Percentiles rank a stretch among this genome's conserved stretches.
Conservation (phyloP, 257 asterid species). For the Przewalskia tangutica region DNA sequence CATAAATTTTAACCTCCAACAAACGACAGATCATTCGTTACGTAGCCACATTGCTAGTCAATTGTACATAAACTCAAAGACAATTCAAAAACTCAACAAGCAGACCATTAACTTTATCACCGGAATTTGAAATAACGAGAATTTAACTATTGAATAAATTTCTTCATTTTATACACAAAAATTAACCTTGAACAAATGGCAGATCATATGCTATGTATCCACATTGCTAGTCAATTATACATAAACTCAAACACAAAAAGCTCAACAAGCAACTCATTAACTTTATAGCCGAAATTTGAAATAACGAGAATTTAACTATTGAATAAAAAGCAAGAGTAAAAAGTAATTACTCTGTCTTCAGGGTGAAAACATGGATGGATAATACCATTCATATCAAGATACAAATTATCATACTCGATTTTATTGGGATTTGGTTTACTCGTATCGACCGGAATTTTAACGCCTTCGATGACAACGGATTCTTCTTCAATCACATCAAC, state of each 20-base stretch:
- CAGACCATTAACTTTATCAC: neutral
- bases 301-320: neutral
- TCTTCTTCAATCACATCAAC: conserved; percentile 84
- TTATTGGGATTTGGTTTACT: conserved; percentile 82
- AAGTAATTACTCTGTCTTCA: conserved; percentile 68
- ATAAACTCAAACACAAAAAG: neutral
- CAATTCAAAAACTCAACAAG: no score
- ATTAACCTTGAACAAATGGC: neutral
- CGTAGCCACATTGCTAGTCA: no score
- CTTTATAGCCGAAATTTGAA: neutral
- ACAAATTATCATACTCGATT: conserved; percentile 75
- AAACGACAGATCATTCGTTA: neutral
- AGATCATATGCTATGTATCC: neutral
- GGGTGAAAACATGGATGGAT: conserved; percentile 98
- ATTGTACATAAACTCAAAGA: no score
- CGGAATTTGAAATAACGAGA: neutral
- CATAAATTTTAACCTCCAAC: neutral
- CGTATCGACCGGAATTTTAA: conserved; percentile 77
- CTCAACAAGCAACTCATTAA: neutral
- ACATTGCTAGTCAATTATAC: neutral
- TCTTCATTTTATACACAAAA: neutral
- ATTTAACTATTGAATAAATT: neutral
- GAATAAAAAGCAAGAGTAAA: neutral
- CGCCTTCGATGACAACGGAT: conserved; percentile 59
- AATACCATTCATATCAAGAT: conserved; percentile 90